Evolutionary conservation across 441 rosid genomes (phyloP).

Genomic region (Dalechampia spathulata): DNA sequence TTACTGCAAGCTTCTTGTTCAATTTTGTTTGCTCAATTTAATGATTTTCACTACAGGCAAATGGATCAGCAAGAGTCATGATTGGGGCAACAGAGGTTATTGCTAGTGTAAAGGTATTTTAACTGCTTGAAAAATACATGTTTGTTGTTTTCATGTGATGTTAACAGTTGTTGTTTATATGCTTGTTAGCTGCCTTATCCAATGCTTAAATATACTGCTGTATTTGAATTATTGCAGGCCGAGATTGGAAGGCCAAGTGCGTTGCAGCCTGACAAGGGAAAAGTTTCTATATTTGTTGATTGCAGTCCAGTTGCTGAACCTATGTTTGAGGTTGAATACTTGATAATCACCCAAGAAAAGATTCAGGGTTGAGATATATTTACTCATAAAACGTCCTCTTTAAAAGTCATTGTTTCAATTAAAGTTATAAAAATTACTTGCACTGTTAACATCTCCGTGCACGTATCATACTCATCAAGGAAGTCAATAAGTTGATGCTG

Average conservation of each 20-base stretch:
- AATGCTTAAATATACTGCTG: not conserved
- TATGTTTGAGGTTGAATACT: constrained; percentile 47
- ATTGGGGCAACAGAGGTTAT: constrained; percentile 79
- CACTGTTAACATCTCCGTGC: not conserved
- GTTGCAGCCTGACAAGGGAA: constrained; percentile 67
- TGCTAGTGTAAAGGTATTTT: constrained; percentile 82
- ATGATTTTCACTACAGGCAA: constrained; percentile 39
- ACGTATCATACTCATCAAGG: not conserved
- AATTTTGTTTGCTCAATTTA: not conserved
- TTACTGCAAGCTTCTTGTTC: not conserved
- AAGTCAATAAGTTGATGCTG: too few relatives aligned
- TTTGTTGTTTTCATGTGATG: not conserved
- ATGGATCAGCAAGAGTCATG: constrained; percentile 77
- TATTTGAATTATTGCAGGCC: constrained; percentile 35
- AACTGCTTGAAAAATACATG: not conserved
- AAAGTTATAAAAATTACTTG: not conserved
- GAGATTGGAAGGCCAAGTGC: constrained; percentile 82
- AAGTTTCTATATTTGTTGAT: constrained; percentile 60
- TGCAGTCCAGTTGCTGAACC: constrained; percentile 89
- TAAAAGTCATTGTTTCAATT: not conserved
- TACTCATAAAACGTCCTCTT: not conserved
- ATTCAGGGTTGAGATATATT: not conserved
- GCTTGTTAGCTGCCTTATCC: not conserved
- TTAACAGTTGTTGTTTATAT: not conserved
- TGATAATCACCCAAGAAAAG: too few relatives aligned